Conservation (phyloP, 2,329 filamentous ascomycete species). For the Blumeria graminis region DNA sequence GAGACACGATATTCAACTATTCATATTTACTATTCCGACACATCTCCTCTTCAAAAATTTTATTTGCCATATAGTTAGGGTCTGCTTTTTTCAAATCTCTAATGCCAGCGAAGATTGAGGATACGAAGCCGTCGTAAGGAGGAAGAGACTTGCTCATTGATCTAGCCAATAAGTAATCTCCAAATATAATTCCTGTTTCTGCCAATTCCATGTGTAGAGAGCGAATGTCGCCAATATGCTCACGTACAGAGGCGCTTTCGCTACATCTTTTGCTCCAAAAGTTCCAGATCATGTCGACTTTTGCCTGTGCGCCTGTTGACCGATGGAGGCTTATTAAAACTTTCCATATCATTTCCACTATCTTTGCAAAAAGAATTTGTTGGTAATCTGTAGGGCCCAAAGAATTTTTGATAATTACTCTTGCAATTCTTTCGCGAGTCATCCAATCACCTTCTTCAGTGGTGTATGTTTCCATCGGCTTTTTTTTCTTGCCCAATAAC, state of each 20-base stretch:
- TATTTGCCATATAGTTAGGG: neutral
- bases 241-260: neutral
- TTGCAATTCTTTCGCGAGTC: neutral
- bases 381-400: neutral
- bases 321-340: neutral
- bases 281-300: neutral
- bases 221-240: neutral
- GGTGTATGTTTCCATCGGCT: neutral
- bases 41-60: neutral
- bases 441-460: neutral
- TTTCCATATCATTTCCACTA: neutral
- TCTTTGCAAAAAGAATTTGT: neutral
- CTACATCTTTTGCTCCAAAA: neutral
- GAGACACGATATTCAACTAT: neutral
- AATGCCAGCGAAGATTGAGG: neutral
- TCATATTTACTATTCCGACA: neutral
- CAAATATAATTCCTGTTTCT: neutral
- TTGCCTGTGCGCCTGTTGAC: neutral
- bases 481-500: neutral
- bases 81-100: neutral
- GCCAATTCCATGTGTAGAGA: neutral
- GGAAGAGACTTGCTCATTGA: neutral
- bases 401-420: neutral
- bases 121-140: neutral
- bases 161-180: neutral